Evolutionary conservation across 163 green algal species (phyloP), one percentile per base, ranked within the genome.

Genomic region (Trebouxia gelatinosa): DNA sequence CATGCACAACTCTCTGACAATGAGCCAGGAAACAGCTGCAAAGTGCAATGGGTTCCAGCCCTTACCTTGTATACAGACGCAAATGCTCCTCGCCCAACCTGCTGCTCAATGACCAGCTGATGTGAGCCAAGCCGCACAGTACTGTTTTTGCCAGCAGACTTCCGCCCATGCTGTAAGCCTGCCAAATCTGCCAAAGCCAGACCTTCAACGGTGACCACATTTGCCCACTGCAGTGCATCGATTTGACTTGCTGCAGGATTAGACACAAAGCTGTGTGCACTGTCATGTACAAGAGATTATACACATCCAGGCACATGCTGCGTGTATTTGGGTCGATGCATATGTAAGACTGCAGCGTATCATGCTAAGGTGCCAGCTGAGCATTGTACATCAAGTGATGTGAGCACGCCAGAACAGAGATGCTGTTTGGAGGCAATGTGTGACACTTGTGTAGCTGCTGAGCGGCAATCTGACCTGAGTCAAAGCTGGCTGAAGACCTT

Each of bases 11-110:
- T n/a, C n/a, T n/a, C n/a, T n/a, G n/a, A n/a, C n/a, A n/a, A n/a
- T n/a, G n/a, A n/a, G n/a, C n/a, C n/a, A n/a, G n/a, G n/a, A n/a
- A n/a, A n/a, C n/a, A n/a, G n/a, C n/a, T n/a, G n/a, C n/a, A n/a
- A n/a, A n/a, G n/a, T n/a, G n/a, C n/a, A n/a, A n/a, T n/a, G n/a
- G n/a, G n/a, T n/a, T n/a, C n/a, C n/a, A 38, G 2, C 3, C 23
- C 50, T 61, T 40, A 68, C 80, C 32, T 83, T 57, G n/a, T 78
- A 87, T 29, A 87, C 83, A 26, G 26, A 32, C 4, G 83, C 83
- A 61, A 82, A 87, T 9, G 83, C 70, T 35, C 83, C 83, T 37
- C 77, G 39, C 28, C 83, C 83, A 35, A 87, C 75, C 51, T 58
- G 61, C n/a, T 66, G 38, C 51, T 54, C 39, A 17, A 79, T 26